Conservation (phyloP, 768 basidiomycete species). For the Epithele typhae region DNA sequence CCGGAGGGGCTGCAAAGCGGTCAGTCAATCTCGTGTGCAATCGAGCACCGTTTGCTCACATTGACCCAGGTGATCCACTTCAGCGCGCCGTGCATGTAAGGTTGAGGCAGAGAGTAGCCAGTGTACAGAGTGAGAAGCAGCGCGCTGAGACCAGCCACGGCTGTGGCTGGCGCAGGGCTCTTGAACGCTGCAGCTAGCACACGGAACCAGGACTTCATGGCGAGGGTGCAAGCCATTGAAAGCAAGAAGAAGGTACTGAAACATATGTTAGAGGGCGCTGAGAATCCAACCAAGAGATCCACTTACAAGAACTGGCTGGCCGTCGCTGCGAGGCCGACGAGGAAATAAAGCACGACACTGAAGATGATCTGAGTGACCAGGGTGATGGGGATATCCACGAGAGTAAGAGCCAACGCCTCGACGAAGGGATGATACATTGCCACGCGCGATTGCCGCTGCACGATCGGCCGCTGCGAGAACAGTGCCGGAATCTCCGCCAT, state of each 20-base stretch:
- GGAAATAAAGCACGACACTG: conserved; percentile 53
- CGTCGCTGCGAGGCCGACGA: conserved; percentile 50
- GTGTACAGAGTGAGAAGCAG: conserved; percentile 54
- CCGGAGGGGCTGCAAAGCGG: conserved; percentile 45
- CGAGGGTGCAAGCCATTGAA: conserved; percentile 48
- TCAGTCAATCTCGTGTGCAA: conserved; percentile 1
- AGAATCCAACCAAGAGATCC: neutral
- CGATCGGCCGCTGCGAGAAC: conserved; percentile 56
- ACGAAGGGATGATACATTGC: conserved; percentile 61
- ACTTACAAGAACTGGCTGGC: conserved; percentile 66
- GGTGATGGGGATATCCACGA: conserved; percentile 60
- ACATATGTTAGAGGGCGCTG: neutral
- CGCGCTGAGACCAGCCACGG: conserved; percentile 48
- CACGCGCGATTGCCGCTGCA: conserved; percentile 50
- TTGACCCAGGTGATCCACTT: conserved; percentile 66
- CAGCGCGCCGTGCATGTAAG: conserved; percentile 64
- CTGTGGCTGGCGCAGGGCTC: conserved; percentile 57
- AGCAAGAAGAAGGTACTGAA: conserved; percentile 56
- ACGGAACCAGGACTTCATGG: conserved; percentile 78
- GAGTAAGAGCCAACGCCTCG: conserved; percentile 50
- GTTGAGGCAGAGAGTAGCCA: conserved; percentile 57
- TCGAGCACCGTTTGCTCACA: conserved; percentile 28
- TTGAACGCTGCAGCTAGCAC: conserved; percentile 56
- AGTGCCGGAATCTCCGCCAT: conserved; percentile 61
- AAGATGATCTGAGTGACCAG: conserved; percentile 44